Conservation (phyloP, 1,284 basidiomycete species). For the Ganoderma meredithae region DNA sequence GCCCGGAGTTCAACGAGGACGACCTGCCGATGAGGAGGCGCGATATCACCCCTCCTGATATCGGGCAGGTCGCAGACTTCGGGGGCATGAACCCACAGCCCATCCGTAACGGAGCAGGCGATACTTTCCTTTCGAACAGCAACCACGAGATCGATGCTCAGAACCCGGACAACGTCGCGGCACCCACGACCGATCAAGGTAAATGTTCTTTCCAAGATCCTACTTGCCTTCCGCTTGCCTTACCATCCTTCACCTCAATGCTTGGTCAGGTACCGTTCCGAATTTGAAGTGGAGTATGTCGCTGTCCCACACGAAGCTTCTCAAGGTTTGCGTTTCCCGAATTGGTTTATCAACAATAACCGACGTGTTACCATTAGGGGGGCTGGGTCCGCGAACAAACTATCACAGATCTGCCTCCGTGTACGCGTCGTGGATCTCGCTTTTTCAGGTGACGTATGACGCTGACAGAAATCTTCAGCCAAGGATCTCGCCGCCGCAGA, state of each 20-base stretch:
- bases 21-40: conserved; percentile 25
- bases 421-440: conserved; percentile 25
- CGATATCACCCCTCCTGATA: conserved; percentile 35
- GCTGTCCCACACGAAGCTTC: conserved; percentile 37
- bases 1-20: conserved; percentile 26
- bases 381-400: conserved; percentile 41
- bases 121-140: conserved; percentile 34
- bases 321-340: conserved; percentile 31
- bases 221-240: neutral
- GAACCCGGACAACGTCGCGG: conserved; percentile 39
- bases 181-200: conserved; percentile 38
- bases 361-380: conserved; percentile 25
- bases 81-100: conserved; percentile 39
- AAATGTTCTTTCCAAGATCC: neutral
- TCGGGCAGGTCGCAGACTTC: conserved; percentile 38
- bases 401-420: conserved; percentile 40
- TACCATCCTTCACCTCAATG: conserved; percentile 18
- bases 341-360: conserved; percentile 2
- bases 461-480: conserved; percentile 30
- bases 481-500: conserved; percentile 48
- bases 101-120: conserved; percentile 42
- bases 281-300: conserved; percentile 42
- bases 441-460: conserved; percentile 10
- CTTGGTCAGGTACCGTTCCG: conserved; percentile 34
- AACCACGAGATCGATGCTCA: conserved; percentile 38